Base-by-base conservation (phyloP, 2,329 filamentous ascomycete genomes). In the Shiraia sp. region DNA sequence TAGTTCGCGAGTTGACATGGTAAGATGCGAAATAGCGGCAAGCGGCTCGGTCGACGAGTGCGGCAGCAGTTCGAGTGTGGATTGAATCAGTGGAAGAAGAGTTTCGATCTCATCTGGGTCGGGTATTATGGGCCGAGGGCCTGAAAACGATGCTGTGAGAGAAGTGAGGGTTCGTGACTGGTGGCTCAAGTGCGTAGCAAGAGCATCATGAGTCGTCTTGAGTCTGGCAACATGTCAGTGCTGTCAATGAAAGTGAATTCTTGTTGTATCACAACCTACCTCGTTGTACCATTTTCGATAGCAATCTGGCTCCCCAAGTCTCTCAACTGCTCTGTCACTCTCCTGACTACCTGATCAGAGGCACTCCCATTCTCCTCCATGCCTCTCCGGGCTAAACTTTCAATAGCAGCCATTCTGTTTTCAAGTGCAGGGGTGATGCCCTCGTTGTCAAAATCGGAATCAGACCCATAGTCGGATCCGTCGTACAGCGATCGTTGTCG, bases 111-210 rank as follows among this genome's bases (percentile, higher is more conserved):
- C 79, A 40, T 86, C 84, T 8, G 77, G 72, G 42, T 85, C 80
- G 1, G 82, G 81, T 1, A 83, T 75, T 15, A 82, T 71, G 10
- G 82, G 79, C 16, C 88, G 75, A 0, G 87, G 87, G 10, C 85
- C 87, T 49, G 89, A 77, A 15, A 92, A 72, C 77, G 81, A 76
- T 53, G 87, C 88, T 2, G 85, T 81, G 24, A 92, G 76, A 44
- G 83, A 86, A 55, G 90, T 87, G 8, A 93, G 74, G 48, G 85
- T 82, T 39, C 87, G 85, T 35, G 86, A 85, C 70, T 92, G 87
- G 66, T 90, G 84, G 10, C 79, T 77, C 31, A 92, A 75, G 61
- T 93, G 86, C 14, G 86, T 86, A 32, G 87, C 84, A 34, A 90
- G 73, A 10, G 87, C 86, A 19, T 85, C 82, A 66, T 90, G 86